Evolutionary conservation across 2,329 filamentous ascomycete genomes (phyloP), one percentile per base, ranked within the genome.

Genomic region (Talaromyces sp.): DNA sequence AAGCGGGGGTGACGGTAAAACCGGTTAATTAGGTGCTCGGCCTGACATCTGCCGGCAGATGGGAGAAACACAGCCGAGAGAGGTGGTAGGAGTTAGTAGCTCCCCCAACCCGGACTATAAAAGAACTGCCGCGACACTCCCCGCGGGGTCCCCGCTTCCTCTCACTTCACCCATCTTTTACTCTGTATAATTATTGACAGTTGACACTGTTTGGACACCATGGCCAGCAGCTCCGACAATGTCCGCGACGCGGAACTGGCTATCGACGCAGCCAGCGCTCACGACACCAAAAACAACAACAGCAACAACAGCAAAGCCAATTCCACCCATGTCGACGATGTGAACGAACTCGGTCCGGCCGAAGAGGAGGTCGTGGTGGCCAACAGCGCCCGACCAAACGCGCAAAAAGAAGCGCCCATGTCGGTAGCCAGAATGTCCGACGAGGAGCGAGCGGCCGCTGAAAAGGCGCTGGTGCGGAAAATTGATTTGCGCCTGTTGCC

Each of bases 341-440:
- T 51, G n/a, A n/a, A 51, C 23, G 4, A 51, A n/a, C n/a, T 53
- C 27, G 10, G 30, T 16, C 44, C 44, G 18, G 50, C 30, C 28
- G 50, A 52, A 2, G 30, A 7, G 8, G 27, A 5, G 9, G 7
- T 6, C 7, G 44, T 28, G 4, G 50, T 53, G 12, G 50, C 50
- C 27, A 53, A 53, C 50, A 30, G 27, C 27, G 16, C 14, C 14
- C 50, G 50, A 31, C 50, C 50, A n/a, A 53, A 53, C 28, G 6
- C 50, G 6, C 50, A 53, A 6, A 53, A 53, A 18, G 50, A 53
- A 16, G 50, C 50, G 50, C 50, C 50, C 27, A 31, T 53, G 27
- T 53, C 50, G 18, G 50, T 53, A 4, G 59, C 64, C 94, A 27
- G 54, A 23, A 16, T 56, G 36, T 57, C 36, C 2, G 31, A 34